phyloP scores from a whole-genome alignment of 2,329 filamentous ascomycete species.

The Trichoderma hamatum region DNA sequence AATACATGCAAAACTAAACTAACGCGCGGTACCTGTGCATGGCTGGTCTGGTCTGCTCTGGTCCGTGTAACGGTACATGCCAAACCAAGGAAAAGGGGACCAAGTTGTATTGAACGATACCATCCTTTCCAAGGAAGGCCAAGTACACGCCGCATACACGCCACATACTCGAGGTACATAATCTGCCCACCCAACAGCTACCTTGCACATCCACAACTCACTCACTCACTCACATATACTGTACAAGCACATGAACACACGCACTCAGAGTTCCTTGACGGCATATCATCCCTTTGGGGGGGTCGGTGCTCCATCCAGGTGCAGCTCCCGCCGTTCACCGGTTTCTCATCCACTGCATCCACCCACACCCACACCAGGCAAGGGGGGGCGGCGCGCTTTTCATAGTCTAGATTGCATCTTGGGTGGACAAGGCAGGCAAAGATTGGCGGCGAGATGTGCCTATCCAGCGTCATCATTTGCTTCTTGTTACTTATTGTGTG shows the following conservation, averaged over 20 bases:
- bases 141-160: neutral
- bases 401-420: neutral
- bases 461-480: neutral
- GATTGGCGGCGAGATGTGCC: neutral
- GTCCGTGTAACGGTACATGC: too few species aligned
- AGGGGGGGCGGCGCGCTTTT: too few species aligned
- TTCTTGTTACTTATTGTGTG: too few species aligned
- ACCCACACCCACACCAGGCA: neutral
- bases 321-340: constrained; percentile 10
- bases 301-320: neutral
- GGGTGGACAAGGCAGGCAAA: neutral
- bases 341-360: neutral
- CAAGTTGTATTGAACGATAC: neutral
- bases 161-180: neutral
- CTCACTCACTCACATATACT: neutral
- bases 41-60: too few species aligned
- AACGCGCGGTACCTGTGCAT: neutral
- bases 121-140: neutral
- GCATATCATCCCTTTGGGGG: neutral
- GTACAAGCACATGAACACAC: constrained; percentile 8
- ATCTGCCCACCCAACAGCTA: too few species aligned
- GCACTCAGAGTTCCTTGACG: neutral
- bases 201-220: neutral
- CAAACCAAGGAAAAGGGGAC: neutral
- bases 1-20: neutral